phyloP scores from a whole-genome alignment of 192 early-diverging fungal species.

The Backusella sp. region DNA sequence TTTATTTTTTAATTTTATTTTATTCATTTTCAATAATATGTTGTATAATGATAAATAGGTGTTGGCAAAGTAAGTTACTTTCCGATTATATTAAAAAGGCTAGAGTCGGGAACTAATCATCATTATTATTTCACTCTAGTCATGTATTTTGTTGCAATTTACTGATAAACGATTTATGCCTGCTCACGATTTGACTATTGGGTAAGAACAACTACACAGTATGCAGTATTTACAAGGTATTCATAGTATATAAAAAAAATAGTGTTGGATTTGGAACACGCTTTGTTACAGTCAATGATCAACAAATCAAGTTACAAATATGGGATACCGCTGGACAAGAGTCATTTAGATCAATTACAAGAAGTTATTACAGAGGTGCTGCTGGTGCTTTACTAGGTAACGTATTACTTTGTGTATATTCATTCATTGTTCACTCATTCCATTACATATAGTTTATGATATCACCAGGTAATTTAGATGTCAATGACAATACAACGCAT shows the following conservation, averaged over 20 bases:
- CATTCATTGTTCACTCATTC: neutral
- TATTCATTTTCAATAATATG: neutral
- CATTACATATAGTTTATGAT: constrained; percentile 62
- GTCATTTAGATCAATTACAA: constrained; percentile 81
- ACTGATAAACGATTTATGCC: constrained; percentile 82
- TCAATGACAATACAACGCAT: neutral
- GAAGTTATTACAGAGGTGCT: constrained; percentile 83
- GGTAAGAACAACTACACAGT: constrained; percentile 36
- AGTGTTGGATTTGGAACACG: constrained; percentile 81
- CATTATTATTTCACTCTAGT: constrained; percentile 33
- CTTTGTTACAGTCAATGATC: constrained; percentile 71
- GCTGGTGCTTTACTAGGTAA: constrained; percentile 70
- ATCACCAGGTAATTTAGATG: constrained; percentile 54
- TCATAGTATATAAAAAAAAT: neutral
- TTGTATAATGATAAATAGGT: constrained; percentile 41
- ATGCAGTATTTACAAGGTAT: too few relatives aligned
- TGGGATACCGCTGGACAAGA: constrained; percentile 94
- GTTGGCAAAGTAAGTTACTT: constrained; percentile 66
- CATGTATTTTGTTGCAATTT: constrained; percentile 79
- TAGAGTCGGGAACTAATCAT: neutral
- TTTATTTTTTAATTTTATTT: neutral
- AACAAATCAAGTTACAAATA: constrained; percentile 89
- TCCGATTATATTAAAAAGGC: neutral
- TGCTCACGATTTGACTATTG: constrained; percentile 82
- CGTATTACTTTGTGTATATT: constrained; percentile 12